phyloP scores from a whole-genome alignment of 2,329 filamentous ascomycete genomes.

The Apiospora pterosperma region DNA sequence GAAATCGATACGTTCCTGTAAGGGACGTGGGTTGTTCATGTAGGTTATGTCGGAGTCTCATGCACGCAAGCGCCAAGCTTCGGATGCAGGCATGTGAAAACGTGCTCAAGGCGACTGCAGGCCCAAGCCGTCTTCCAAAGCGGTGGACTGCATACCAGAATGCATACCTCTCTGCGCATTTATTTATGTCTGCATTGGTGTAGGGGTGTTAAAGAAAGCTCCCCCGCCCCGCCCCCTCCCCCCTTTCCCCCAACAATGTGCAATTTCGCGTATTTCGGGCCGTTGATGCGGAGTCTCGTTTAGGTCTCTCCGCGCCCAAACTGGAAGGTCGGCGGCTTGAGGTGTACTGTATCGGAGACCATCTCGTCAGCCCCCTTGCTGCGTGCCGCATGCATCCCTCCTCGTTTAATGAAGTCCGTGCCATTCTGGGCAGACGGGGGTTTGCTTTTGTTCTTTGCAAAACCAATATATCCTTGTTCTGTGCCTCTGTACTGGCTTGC shows the following conservation, averaged over 20 bases:
- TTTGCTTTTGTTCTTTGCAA: not conserved
- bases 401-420: not conserved
- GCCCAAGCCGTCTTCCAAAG: too few relatives aligned
- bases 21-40: too few relatives aligned
- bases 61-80: too few relatives aligned
- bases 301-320: not conserved
- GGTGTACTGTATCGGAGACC: not conserved
- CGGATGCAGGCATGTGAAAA: too few relatives aligned
- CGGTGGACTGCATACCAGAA: too few relatives aligned
- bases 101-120: too few relatives aligned
- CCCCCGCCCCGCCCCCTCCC: too few relatives aligned
- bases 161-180: too few relatives aligned
- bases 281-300: not conserved
- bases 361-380: not conserved
- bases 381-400: not conserved
- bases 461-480: not conserved
- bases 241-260: not conserved
- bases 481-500: not conserved
- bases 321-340: not conserved
- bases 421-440: not conserved
- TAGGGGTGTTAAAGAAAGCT: too few relatives aligned
- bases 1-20: too few relatives aligned
- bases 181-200: too few relatives aligned
- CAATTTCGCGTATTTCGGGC: constrained; percentile 2
- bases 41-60: too few relatives aligned